A percentile compares a stretch with the other conserved stretches of the same genome.
These are phyloP conservation scores for Dentipellis fragilis DNA, from an alignment of 768 basidiomycete species.

Conservation along the genomic window DNA sequence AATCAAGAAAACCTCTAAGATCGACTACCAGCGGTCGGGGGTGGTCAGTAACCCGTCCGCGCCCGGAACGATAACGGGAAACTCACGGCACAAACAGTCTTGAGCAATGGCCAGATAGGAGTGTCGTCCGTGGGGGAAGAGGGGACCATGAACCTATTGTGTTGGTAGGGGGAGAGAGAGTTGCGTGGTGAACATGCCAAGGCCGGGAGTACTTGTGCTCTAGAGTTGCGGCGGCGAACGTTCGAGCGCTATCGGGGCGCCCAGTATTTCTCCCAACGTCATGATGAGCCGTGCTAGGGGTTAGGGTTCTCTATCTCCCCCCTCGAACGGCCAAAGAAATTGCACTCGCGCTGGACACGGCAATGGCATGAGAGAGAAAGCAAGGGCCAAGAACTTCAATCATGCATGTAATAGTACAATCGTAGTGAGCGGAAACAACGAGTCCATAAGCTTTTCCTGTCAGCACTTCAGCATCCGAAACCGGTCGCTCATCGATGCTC, in stretches of 20 bases:
- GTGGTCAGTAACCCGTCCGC: neutral
- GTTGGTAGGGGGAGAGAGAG: neutral
- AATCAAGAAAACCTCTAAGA: slow-evolving; percentile 79
- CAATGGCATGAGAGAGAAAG: too few species aligned
- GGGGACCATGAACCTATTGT: neutral
- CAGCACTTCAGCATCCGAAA: neutral
- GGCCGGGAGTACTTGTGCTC: neutral
- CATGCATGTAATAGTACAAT: neutral
- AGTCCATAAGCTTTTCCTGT: neutral
- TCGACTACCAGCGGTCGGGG: slow-evolving; percentile 47
- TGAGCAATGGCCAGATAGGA: slow-evolving; percentile 36
- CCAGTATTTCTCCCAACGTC: neutral
- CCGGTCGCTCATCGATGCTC: neutral
- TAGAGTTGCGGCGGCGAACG: neutral
- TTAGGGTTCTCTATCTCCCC: too few species aligned
- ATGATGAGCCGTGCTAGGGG: neutral
- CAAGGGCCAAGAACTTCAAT: too few species aligned
- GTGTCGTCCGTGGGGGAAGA: slow-evolving; percentile 1
- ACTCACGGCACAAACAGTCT: slow-evolving; percentile 50
- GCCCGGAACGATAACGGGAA: neutral
- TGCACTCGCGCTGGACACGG: too few species aligned
- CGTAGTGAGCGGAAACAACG: neutral
- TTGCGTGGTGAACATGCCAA: neutral
- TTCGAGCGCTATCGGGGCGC: neutral
- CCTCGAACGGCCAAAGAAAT: too few species aligned